phyloP scores from a whole-genome alignment of 2,329 filamentous ascomycete species.

The Didymella glomerata region DNA sequence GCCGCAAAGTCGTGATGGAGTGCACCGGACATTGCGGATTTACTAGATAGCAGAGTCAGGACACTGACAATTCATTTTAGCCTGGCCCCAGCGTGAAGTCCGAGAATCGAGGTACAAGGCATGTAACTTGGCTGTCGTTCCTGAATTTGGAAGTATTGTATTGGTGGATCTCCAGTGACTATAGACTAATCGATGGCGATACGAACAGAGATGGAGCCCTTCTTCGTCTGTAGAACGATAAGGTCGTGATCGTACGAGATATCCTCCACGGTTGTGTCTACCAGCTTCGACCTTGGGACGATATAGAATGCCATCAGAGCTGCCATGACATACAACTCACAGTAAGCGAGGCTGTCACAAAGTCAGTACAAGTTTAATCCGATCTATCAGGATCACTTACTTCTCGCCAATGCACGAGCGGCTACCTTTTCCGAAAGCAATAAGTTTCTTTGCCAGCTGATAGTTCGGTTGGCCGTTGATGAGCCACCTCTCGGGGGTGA shows the following conservation, averaged over 20 bases:
- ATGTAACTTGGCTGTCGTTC: neutral
- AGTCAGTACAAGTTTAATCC: neutral
- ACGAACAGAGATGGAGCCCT: slow-evolving; percentile 36
- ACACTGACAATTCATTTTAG: neutral
- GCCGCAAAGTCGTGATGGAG: neutral
- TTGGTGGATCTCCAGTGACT: neutral
- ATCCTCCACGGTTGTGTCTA: slow-evolving; percentile 36
- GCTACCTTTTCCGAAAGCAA: slow-evolving; percentile 41
- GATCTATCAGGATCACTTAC: slow-evolving; percentile 22
- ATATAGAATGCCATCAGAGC: slow-evolving; percentile 33
- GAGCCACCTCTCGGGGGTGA: slow-evolving; percentile 49
- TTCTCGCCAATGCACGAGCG: slow-evolving; percentile 45
- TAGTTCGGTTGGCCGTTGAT: slow-evolving; percentile 31
- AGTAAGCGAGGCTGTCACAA: slow-evolving; percentile 31
- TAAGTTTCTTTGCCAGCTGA: slow-evolving; percentile 34
- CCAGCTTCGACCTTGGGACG: slow-evolving; percentile 34
- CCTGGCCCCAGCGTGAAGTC: too few relatives aligned
- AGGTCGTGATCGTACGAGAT: slow-evolving; percentile 39
- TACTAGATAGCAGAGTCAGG: neutral
- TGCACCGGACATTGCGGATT: neutral
- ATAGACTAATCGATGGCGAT: slow-evolving; percentile 32
- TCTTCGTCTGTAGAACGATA: slow-evolving; percentile 38
- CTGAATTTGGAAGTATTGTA: neutral
- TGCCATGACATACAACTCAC: slow-evolving; percentile 38
- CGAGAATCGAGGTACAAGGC: too few relatives aligned